Evolutionary conservation across 1,284 basidiomycete genomes (phyloP), one percentile per base, ranked within the genome.

Genomic region (Pulveroboletus sp.): DNA sequence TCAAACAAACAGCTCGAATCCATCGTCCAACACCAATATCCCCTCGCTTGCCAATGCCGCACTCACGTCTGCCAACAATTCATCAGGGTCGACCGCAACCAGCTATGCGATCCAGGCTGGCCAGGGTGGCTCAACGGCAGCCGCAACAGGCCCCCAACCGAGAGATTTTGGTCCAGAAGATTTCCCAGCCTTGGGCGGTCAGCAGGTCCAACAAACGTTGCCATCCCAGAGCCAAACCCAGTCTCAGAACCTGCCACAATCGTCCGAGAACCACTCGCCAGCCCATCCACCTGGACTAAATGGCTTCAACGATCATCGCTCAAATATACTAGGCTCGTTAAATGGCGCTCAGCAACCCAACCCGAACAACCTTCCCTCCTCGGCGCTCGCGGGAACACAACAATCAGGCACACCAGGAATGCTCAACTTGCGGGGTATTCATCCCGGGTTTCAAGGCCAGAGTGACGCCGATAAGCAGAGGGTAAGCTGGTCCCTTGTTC

Each of bases 31-130:
- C 59, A 75, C 72, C 59, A 76, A 72, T 38, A 66, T 66, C 8
- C 67, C 70, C 63, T 73, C 52, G 57, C 60, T 72, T 7, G 22
- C 54, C 4, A 53, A 31, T 31, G 46, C 53, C 11, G 42, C 55
- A 1, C 60, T 71, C 39, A 2, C 65, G 17, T 74, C 78, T 11
- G 65, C 72, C 24, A 75, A 66, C 54, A 70, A 72, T 43, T 65
- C 72, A 33, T 70, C 68, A 9, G 60, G 67, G 18, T 69, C 75
- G 29, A 71, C 61, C n/a, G 70, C 70, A 25, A 78, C 75, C 43
- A 90, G 88, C 65, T 91, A 91, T 73, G 89, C 89, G 45, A 87
- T 78, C 58, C 87, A 90, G 69, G 89, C 87, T 20, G 88, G 87
- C 40, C 87, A 85, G 38, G 83, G 79, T 20, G 78, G 72, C 51